Conservation (phyloP, 192 early-diverging fungal genomes). For the Dissophora globulifera region DNA sequence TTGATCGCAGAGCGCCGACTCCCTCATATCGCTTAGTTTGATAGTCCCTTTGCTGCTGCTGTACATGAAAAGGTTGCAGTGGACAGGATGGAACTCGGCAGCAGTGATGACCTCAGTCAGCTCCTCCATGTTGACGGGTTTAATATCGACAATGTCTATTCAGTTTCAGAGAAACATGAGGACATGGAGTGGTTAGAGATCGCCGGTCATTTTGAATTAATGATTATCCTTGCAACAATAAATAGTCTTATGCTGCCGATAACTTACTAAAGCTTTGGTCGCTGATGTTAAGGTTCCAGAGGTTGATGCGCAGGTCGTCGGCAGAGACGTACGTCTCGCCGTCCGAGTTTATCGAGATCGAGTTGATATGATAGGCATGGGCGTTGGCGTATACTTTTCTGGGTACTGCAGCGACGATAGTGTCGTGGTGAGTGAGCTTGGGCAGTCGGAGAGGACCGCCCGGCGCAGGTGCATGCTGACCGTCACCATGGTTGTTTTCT, state of each 20-base stretch:
- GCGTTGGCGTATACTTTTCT: conserved; percentile 95
- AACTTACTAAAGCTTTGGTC: conserved; percentile 96
- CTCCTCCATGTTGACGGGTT: conserved; percentile 99
- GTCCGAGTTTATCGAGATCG: conserved; percentile 99
- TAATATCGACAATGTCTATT: conserved; percentile 98
- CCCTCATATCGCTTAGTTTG: conserved; percentile 97
- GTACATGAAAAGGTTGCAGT: conserved; percentile 98
- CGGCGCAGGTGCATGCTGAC: conserved; percentile 49
- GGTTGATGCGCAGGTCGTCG: conserved; percentile 97
- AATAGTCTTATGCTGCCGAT: no score
- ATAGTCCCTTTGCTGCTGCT: conserved; percentile 99
- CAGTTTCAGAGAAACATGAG: not conserved
- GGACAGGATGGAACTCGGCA: conserved; percentile 94
- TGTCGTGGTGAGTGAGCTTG: conserved; percentile 93
- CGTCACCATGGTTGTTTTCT: conserved; percentile 89
- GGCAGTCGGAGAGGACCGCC: conserved; percentile 75
- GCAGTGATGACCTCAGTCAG: conserved; percentile 98
- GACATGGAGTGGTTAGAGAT: not conserved
- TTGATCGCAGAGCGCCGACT: conserved; percentile 93
- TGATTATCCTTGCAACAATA: no score
- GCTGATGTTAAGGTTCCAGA: conserved; percentile 97
- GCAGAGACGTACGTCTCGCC: conserved; percentile 97
- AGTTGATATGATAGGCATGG: conserved; percentile 99
- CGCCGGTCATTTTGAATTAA: no score
- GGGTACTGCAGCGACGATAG: conserved; percentile 94